A percentile compares a stretch with the other conserved stretches of the same genome.
Conservation (phyloP, 805 yeast genomes). For the Candida nonsorbophila region DNA sequence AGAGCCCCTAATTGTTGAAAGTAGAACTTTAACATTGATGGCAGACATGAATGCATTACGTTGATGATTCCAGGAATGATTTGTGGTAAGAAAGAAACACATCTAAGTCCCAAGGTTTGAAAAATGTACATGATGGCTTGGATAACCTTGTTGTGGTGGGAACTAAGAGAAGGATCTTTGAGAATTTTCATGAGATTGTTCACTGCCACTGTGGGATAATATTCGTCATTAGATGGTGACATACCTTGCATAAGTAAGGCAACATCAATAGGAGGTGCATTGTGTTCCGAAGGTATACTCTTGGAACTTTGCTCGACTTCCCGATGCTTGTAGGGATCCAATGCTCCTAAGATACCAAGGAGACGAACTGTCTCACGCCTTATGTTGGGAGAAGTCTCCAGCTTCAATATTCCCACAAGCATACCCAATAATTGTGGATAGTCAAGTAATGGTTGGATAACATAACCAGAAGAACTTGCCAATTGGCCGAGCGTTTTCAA, state of each 20-base stretch:
- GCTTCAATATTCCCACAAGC: constrained; percentile 72
- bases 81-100: constrained; percentile 83
- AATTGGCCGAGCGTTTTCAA: constrained; percentile 82
- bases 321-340: constrained; percentile 93
- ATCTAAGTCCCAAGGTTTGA: constrained; percentile 80
- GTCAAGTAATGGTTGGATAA: constrained; percentile 85
- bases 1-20: constrained; percentile 83
- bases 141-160: constrained; percentile 88
- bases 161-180: constrained; percentile 76
- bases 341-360: constrained; percentile 90
- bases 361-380: constrained; percentile 85
- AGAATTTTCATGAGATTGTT: constrained; percentile 77
- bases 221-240: constrained; percentile 89
- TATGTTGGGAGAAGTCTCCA: constrained; percentile 69
- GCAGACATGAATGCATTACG: constrained; percentile 80
- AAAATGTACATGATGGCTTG: constrained; percentile 91
- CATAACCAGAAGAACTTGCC: constrained; percentile 89
- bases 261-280: constrained; percentile 87
- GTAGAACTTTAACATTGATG: constrained; percentile 76
- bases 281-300: constrained; percentile 58
- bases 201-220: constrained; percentile 92
- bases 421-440: constrained; percentile 86
- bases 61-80: constrained; percentile 82
- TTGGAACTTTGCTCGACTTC: constrained; percentile 76
- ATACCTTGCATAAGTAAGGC: constrained; percentile 88